These are phyloP conservation scores for Colletotrichum horii DNA, from an alignment of 2,329 filamentous ascomycete species.

Conservation along the genomic window DNA sequence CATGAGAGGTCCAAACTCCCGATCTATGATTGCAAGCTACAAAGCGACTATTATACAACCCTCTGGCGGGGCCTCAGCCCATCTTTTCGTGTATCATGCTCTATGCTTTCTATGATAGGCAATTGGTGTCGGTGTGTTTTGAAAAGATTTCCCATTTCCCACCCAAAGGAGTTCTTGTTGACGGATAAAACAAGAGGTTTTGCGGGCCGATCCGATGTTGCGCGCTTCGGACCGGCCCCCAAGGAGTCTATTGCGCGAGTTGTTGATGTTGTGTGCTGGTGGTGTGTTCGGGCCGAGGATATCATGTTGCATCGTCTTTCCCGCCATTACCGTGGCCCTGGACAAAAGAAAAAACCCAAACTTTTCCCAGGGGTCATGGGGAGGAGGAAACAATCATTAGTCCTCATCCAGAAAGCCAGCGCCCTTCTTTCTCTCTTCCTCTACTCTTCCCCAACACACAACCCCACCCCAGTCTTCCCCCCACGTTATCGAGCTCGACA, in stretches of 20 bases:
- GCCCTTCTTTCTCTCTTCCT: not conserved
- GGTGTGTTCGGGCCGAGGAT: constrained; percentile 6
- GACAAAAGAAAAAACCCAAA: constrained; percentile 1
- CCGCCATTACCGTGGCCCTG: constrained; percentile 8
- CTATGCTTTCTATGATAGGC: constrained; percentile 27
- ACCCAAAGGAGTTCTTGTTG: constrained; percentile 11
- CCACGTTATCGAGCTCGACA: not conserved
- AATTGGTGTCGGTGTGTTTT: constrained; percentile 4
- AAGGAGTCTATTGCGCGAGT: constrained; percentile 3
- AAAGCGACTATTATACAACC: constrained; percentile 37
- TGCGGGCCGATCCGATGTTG: constrained; percentile 14
- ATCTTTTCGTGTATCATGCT: constrained; percentile 24
- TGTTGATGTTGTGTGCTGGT: not conserved
- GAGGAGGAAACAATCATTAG: not conserved
- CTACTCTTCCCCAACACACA: not conserved
- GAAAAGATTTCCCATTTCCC: constrained; percentile 19
- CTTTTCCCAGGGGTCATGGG: not conserved
- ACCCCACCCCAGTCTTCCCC: not conserved
- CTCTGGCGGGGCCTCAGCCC: constrained; percentile 21
- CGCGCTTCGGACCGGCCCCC: not conserved
- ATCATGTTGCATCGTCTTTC: constrained; percentile 11
- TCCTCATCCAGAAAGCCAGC: constrained; percentile 11
- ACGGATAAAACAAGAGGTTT: constrained; percentile 15
- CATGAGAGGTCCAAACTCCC: constrained; percentile 41
- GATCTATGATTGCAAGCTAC: constrained; percentile 27